Conservation (phyloP, 2,329 filamentous ascomycete genomes). For the Cryoendolithus antarcticus region DNA sequence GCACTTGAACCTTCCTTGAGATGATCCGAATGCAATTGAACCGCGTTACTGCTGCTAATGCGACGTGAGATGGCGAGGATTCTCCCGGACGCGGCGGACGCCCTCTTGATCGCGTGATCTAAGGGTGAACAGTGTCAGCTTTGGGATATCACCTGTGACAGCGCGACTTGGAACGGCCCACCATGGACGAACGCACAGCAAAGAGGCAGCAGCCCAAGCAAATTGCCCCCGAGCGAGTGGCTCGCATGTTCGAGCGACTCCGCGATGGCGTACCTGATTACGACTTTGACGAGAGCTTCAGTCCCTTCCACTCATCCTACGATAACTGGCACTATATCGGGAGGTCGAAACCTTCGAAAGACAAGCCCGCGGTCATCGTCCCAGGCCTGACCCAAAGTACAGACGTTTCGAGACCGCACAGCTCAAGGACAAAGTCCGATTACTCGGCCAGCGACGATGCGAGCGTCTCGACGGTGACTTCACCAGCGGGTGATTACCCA, state of each 20-base stretch:
- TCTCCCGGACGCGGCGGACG: too few species aligned
- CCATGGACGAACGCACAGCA: conserved; percentile 5
- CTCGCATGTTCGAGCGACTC: conserved; percentile 22
- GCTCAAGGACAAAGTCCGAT: conserved; percentile 15
- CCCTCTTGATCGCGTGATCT: too few species aligned
- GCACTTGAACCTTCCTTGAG: too few species aligned
- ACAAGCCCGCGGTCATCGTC: conserved; percentile 1
- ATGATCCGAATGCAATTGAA: too few species aligned
- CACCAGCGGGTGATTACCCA: conserved; percentile 11
- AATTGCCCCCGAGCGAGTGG: conserved; percentile 4
- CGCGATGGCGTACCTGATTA: conserved; percentile 22
- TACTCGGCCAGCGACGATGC: conserved; percentile 15
- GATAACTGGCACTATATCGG: conserved; percentile 64
- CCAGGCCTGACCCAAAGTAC: neutral
- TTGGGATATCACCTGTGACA: too few species aligned
- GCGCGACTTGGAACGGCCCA: neutral
- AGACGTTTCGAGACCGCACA: conserved; percentile 12
- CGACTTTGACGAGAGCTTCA: conserved; percentile 25
- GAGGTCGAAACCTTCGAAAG: conserved; percentile 6
- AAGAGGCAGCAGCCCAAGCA: conserved; percentile 5
- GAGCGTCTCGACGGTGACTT: neutral
- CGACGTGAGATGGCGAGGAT: too few species aligned
- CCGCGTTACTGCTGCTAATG: too few species aligned
- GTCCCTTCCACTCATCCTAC: conserved; percentile 49
- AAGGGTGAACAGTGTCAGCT: too few species aligned